Conservation (phyloP, 2,329 filamentous ascomycete genomes). For the Colletotrichum orbiculare region DNA sequence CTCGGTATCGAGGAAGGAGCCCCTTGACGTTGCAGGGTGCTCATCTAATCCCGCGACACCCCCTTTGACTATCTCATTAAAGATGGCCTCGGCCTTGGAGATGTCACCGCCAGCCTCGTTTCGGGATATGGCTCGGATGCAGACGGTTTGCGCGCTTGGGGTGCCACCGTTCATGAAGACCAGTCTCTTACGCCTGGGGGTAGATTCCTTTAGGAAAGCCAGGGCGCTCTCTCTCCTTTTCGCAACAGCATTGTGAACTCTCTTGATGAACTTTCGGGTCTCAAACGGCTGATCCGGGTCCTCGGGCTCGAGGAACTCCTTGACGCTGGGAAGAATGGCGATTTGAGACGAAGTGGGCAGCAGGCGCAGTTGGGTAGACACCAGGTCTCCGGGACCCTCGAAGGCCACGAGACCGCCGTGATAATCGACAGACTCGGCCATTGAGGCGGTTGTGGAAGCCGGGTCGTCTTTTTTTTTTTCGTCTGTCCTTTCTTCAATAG, state of each 20-base stretch:
- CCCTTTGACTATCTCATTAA: conserved; percentile 60
- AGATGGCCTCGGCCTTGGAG: conserved; percentile 61
- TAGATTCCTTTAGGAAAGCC: conserved; percentile 61
- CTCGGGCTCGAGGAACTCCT: conserved; percentile 55
- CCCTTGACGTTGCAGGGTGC: conserved; percentile 19
- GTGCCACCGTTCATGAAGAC: conserved; percentile 72
- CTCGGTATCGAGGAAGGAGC: conserved; percentile 15
- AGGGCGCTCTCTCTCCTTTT: conserved; percentile 60
- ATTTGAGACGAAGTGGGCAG: conserved; percentile 69
- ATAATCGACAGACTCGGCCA: conserved; percentile 39
- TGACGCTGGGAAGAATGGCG: conserved; percentile 64
- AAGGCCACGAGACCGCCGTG: conserved; percentile 68
- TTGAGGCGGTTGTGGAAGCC: background rate
- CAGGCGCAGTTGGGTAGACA: conserved; percentile 69
- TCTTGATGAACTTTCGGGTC: conserved; percentile 53
- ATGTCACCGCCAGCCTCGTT: conserved; percentile 62
- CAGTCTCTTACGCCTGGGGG: conserved; percentile 60
- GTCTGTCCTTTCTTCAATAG: background rate
- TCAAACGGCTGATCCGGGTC: conserved; percentile 43
- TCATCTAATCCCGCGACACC: conserved; percentile 55
- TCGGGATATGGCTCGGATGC: conserved; percentile 65
- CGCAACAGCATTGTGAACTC: conserved; percentile 61
- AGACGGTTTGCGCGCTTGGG: conserved; percentile 63
- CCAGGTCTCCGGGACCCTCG: conserved; percentile 65
- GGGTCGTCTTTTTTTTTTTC: background rate